Conservation (phyloP, 345 rosid genomes). For the Iberis pinnata region DNA sequence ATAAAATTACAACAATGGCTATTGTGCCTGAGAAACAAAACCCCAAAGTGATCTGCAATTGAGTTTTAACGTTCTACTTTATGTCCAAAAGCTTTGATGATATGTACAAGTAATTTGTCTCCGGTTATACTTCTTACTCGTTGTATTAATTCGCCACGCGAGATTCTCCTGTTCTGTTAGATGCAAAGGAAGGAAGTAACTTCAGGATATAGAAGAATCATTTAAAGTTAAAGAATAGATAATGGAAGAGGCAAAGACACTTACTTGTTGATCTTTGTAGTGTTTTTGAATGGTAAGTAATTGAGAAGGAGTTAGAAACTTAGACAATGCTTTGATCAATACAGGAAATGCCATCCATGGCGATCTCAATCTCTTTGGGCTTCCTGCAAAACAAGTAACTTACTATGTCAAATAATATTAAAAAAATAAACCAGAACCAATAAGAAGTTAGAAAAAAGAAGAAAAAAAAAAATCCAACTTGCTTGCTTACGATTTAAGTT, state of each 20-base stretch:
- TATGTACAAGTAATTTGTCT: conserved; percentile 55
- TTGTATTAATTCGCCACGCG: conserved; percentile 50
- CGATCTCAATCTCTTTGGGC: conserved; percentile 40
- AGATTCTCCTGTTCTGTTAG: conserved; percentile 56
- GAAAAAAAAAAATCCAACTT: background rate
- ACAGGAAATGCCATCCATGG: conserved; percentile 79
- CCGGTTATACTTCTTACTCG: conserved; percentile 58
- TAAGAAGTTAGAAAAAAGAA: no score
- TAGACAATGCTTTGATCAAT: conserved; percentile 49
- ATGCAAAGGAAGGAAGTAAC: conserved; percentile 1
- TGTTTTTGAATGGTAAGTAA: conserved; percentile 42
- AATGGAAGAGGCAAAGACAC: conserved; percentile 9
- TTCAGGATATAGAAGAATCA: background rate
- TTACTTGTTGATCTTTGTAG: conserved; percentile 45
- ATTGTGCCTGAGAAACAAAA: conserved; percentile 7
- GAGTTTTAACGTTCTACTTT: conserved; percentile 35
- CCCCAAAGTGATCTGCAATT: conserved; percentile 13
- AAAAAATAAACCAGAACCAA: conserved; percentile 3
- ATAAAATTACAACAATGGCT: background rate
- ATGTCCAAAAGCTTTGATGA: conserved; percentile 50
- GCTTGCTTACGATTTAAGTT: conserved; percentile 36
- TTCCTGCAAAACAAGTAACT: conserved; percentile 12
- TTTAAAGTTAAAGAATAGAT: no score
- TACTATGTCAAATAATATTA: background rate
- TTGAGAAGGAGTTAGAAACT: conserved; percentile 41